These are phyloP conservation scores for Cadophora gregata DNA, from an alignment of 2,329 filamentous ascomycete genomes.

Conservation along the genomic window DNA sequence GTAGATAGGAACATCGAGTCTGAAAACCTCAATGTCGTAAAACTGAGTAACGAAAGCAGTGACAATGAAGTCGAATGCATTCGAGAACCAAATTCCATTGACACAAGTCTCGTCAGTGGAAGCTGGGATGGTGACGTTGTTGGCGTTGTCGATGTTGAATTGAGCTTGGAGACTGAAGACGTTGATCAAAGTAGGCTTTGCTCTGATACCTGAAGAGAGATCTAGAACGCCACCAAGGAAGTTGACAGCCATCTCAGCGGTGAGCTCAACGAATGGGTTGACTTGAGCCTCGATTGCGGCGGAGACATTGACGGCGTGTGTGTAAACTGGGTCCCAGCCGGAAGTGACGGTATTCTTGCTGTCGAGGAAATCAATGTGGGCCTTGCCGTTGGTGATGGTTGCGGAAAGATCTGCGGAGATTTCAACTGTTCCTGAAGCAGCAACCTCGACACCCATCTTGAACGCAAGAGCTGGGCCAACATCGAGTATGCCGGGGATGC, in stretches of 20 bases:
- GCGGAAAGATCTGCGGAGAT: conserved; percentile 45
- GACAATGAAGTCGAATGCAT: conserved; percentile 42
- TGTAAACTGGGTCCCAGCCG: conserved; percentile 48
- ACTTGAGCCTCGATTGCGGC: conserved; percentile 44
- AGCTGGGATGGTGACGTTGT: conserved; percentile 27
- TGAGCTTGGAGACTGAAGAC: conserved; percentile 41
- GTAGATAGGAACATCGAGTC: conserved; percentile 38
- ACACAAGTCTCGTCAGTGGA: conserved; percentile 32
- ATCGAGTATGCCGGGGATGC: conserved; percentile 49
- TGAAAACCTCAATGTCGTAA: conserved; percentile 40
- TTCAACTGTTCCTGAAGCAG: conserved; percentile 43
- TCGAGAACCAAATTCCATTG: conserved; percentile 38
- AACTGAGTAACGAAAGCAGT: conserved; percentile 40
- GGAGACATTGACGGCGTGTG: conserved; percentile 45
- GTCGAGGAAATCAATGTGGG: conserved; percentile 49
- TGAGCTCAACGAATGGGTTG: conserved; percentile 46
- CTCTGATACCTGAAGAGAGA: conserved; percentile 47
- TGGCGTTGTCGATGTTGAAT: conserved; percentile 32
- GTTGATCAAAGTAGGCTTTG: conserved; percentile 47
- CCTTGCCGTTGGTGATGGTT: conserved; percentile 45
- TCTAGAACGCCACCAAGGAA: conserved; percentile 47
- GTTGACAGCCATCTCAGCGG: conserved; percentile 49
- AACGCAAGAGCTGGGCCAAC: conserved; percentile 49
- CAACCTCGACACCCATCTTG: conserved; percentile 47
- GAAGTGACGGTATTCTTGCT: conserved; percentile 40